A percentile compares a stretch with the other conserved stretches of the same genome.
phyloP scores from a whole-genome alignment of 331 rosid species.

The Pyracantha coccinea region DNA sequence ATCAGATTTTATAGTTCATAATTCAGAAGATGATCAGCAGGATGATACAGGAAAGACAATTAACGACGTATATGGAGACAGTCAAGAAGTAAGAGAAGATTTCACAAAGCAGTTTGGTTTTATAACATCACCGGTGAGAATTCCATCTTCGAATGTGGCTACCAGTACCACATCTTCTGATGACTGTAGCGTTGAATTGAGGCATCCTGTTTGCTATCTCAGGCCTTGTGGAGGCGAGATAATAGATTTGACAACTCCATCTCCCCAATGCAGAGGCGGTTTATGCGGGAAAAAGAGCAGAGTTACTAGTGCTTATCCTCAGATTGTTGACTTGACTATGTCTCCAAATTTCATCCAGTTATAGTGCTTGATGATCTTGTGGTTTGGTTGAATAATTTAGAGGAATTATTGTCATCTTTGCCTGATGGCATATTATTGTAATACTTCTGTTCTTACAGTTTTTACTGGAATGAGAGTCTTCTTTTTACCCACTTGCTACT shows the following conservation, averaged over 20 bases:
- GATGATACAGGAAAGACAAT: not conserved
- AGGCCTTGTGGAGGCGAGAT: conserved; percentile 43
- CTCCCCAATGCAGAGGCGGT: conserved; percentile 49
- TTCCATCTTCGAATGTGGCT: not conserved
- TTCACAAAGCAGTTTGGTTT: not conserved
- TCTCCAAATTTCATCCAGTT: conserved; percentile 63
- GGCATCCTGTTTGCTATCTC: conserved; percentile 12
- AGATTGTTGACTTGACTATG: conserved; percentile 57
- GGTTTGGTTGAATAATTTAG: not conserved
- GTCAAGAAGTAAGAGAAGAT: conserved; percentile 18
- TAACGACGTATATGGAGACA: conserved; percentile 8
- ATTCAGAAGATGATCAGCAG: conserved; percentile 16
- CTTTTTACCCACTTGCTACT: not conserved
- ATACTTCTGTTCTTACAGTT: not conserved
- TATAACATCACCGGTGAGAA: not conserved
- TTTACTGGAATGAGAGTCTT: not conserved
- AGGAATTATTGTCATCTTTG: not conserved
- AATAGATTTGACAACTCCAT: conserved; percentile 69
- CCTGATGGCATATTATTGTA: conserved; percentile 1
- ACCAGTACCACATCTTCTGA: not conserved
- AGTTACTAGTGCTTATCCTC: conserved; percentile 23
- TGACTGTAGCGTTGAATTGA: conserved; percentile 9
- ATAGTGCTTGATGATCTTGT: conserved; percentile 9
- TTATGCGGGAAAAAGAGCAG: conserved; percentile 46
- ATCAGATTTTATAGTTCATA: conserved; percentile 16